Evolutionary conservation across 129 eudicot species (phyloP).

Genomic region (Logfia minima): DNA sequence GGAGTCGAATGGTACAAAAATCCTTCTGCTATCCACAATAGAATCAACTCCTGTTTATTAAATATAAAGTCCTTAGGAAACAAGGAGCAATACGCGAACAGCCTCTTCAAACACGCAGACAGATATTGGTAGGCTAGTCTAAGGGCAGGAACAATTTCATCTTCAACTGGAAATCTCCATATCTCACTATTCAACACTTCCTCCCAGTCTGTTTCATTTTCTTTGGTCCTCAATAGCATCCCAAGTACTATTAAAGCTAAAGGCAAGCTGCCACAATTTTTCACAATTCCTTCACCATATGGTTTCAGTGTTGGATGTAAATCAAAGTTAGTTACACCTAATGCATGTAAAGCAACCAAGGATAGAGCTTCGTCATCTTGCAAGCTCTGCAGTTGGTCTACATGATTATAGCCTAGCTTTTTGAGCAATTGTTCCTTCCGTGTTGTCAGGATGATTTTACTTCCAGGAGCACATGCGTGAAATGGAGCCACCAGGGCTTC

Average conservation of each 20-base stretch:
- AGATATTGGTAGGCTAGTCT: too few species aligned
- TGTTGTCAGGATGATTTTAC: constrained; percentile 64
- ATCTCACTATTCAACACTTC: too few species aligned
- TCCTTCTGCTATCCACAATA: too few species aligned
- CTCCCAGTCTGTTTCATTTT: not conserved
- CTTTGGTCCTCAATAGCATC: not conserved
- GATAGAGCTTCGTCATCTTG: not conserved
- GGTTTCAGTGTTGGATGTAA: constrained; percentile 4
- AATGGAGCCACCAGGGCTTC: constrained; percentile 37
- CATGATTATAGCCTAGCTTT: constrained; percentile 14
- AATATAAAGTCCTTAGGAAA: too few species aligned
- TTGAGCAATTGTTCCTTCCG: constrained; percentile 43
- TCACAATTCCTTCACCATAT: too few species aligned
- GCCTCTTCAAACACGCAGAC: too few species aligned
- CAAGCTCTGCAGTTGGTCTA: not conserved
- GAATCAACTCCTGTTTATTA: too few species aligned
- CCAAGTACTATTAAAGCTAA: constrained; percentile 21
- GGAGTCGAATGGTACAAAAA: too few species aligned
- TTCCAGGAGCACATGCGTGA: constrained; percentile 42
- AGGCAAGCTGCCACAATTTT: not conserved
- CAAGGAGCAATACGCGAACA: too few species aligned
- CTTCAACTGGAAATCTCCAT: not conserved
- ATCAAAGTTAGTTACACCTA: constrained; percentile 18
- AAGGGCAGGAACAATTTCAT: too few species aligned
- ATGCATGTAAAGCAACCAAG: not conserved